Conservation (phyloP, 495 filamentous ascomycete genomes). For the Penicillium canescens region DNA sequence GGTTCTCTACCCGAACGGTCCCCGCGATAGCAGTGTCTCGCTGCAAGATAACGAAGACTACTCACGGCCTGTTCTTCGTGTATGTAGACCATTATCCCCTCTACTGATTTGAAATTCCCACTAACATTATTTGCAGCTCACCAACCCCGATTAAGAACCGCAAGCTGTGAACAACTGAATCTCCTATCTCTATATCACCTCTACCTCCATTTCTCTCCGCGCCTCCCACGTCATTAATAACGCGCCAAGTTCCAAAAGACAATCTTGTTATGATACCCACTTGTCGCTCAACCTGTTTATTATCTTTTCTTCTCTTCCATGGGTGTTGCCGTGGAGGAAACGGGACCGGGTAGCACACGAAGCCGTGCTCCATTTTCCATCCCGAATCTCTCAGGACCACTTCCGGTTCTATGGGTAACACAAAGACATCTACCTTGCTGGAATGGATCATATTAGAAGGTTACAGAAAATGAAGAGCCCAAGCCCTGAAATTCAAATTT, state of each 20-base stretch:
- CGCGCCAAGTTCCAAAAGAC: conserved; percentile 35
- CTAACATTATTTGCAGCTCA: conserved; percentile 42
- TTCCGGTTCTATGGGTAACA: not conserved
- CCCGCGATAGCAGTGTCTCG: conserved; percentile 50
- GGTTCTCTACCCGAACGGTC: conserved; percentile 45
- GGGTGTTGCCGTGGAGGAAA: conserved; percentile 14
- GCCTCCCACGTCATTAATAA: conserved; percentile 29
- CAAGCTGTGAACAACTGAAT: conserved; percentile 1
- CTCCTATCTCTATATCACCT: not conserved
- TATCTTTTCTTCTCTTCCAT: conserved; percentile 31
- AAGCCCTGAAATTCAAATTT: conserved; percentile 5
- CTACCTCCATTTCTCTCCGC: conserved; percentile 9
- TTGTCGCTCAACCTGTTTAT: conserved; percentile 35
- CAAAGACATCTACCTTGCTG: not conserved
- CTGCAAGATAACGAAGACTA: conserved; percentile 60
- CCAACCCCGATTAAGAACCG: conserved; percentile 51
- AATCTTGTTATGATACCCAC: conserved; percentile 49
- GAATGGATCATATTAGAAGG: not conserved
- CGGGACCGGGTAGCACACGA: conserved; percentile 3
- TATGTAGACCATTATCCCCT: conserved; percentile 27
- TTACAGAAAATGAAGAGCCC: conserved; percentile 5
- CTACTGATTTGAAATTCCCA: not conserved
- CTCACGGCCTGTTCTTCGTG: conserved; percentile 55
- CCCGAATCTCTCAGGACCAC: not conserved
- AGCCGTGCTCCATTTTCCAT: not conserved